phyloP scores from a whole-genome alignment of 441 rosid species.

The Jatropha podagrica region DNA sequence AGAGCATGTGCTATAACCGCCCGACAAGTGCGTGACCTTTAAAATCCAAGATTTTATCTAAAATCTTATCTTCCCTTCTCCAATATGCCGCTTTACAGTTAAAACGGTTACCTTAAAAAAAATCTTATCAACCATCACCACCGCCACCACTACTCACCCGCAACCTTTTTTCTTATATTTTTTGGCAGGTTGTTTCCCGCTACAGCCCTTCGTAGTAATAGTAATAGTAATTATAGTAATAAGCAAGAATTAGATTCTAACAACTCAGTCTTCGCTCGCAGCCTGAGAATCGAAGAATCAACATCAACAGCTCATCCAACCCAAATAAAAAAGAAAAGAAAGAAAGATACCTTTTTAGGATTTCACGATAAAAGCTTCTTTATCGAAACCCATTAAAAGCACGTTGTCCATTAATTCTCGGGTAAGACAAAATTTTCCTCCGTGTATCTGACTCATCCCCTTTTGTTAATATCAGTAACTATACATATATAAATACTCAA shows the following conservation, averaged over 20 bases:
- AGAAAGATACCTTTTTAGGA: not conserved
- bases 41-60: not conserved
- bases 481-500: conserved; percentile 1
- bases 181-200: conserved; percentile 26
- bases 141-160: too few relatives aligned
- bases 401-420: conserved; percentile 6
- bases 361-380: not conserved
- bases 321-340: too few relatives aligned
- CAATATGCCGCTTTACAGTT: conserved; percentile 9
- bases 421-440: conserved; percentile 19
- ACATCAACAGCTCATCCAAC: too few relatives aligned
- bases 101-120: not conserved
- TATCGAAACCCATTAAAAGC: conserved; percentile 6
- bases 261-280: not conserved
- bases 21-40: not conserved
- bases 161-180: not conserved
- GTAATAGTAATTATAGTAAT: not conserved
- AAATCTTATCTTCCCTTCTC: not conserved
- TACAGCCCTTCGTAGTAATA: not conserved
- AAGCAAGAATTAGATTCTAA: not conserved
- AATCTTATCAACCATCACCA: not conserved
- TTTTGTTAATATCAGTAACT: not conserved
- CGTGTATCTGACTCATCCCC: conserved; percentile 33
- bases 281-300: not conserved
- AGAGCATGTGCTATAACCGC: too few relatives aligned